Evolutionary conservation across 2,329 filamentous ascomycete genomes (phyloP), one percentile per base, ranked within the genome.

Genomic region (Diaporthe citriasiana): DNA sequence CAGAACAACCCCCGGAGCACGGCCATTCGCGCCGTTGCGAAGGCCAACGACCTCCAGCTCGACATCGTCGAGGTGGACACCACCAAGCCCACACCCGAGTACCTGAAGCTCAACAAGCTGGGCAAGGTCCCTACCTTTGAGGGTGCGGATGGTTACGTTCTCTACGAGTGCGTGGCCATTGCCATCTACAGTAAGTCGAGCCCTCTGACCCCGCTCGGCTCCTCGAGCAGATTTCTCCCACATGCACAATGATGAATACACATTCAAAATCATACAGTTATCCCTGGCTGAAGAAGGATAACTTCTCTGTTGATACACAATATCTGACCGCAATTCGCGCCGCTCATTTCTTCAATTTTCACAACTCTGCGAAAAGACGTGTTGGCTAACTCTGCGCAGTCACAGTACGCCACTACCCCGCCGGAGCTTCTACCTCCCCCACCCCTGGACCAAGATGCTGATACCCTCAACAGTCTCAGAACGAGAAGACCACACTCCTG

Each of bases 401-500:
- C 70, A 76, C 75, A 55, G 74, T 75, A 74, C 38, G 74, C 68
- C 30, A 17, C 40, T 38, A 53, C 35, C 22, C 55, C 69, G 55
- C 35, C 47, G 53, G 69, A 59, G 47, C 30, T 27, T 19, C 60
- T n/a, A 15, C 57, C 38, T 55, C 42, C 55, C 13, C 30, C 55
- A 75, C 79, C 81, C 77, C 22, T 38, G 33, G 69, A 74, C 56
- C 30, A 40, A 8, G 30, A 25, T 35, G 33, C 63, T 68, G 63
- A 68, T 33, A 33, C 47, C 63, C 30, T 66, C 8, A 65, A 35
- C 40, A 75, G 74, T 98, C 97, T 81, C 97, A 99, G 89, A 99
- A 99, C 86, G 97, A 98, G 93, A 98, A 98, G 93, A 99, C 97
- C 81, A 97, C 95, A 80, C 95, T 99, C 79, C 92, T 99, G 81